Conservation (phyloP, 768 basidiomycete genomes). For the Boletus rex-veris region DNA sequence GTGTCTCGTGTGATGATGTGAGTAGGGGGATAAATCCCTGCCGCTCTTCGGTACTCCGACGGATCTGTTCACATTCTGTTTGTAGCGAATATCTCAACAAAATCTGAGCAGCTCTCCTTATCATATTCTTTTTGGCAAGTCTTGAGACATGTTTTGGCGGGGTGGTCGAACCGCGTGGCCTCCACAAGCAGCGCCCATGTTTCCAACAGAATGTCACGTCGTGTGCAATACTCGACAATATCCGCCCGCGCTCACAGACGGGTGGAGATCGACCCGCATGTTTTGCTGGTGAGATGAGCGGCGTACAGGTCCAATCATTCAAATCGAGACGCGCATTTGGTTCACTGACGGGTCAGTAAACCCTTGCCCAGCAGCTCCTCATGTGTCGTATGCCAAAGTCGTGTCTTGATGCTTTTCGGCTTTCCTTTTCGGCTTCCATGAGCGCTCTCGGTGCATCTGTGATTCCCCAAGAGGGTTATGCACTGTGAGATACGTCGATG, state of each 20-base stretch:
- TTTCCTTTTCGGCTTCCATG: background rate
- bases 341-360: slow-evolving; percentile 54
- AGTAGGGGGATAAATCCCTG: slow-evolving; percentile 55
- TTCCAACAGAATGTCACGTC: slow-evolving; percentile 59
- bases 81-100: slow-evolving; percentile 61
- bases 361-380: slow-evolving; percentile 47
- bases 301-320: background rate
- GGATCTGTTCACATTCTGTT: slow-evolving; percentile 42
- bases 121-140: slow-evolving; percentile 45
- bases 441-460: slow-evolving; percentile 5
- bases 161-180: slow-evolving; percentile 60
- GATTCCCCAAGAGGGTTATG: slow-evolving; percentile 3
- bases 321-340: slow-evolving; percentile 41
- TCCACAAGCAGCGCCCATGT: slow-evolving; percentile 37
- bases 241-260: slow-evolving; percentile 64
- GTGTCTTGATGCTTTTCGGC: slow-evolving; percentile 1
- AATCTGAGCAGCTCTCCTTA: slow-evolving; percentile 54
- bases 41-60: background rate
- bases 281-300: slow-evolving; percentile 5
- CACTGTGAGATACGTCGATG: slow-evolving; percentile 2
- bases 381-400: slow-evolving; percentile 39
- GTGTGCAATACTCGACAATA: slow-evolving; percentile 53
- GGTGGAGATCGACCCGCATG: slow-evolving; percentile 53
- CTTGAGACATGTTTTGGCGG: slow-evolving; percentile 36
- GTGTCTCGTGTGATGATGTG: slow-evolving; percentile 51